These are phyloP conservation scores for Phyllostachys edulis DNA, from an alignment of 176 grass and related monocot species.

Conservation along the genomic window DNA sequence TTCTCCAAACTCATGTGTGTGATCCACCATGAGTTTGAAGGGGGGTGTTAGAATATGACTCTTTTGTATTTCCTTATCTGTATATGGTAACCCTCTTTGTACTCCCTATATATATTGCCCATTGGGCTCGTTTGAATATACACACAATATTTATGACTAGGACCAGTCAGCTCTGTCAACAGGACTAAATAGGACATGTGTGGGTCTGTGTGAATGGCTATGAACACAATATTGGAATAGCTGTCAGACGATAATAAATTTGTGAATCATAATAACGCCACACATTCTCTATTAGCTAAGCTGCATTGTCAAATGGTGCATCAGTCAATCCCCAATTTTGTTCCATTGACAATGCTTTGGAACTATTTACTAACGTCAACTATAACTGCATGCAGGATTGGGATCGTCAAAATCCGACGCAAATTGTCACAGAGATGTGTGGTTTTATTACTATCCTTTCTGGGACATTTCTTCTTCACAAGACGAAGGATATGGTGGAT, in stretches of 20 bases:
- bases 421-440: slow-evolving; percentile 96
- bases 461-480: slow-evolving; percentile 99
- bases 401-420: slow-evolving; percentile 89
- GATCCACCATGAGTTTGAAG: too few species aligned
- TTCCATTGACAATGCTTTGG: background rate
- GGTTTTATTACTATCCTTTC: slow-evolving; percentile 98
- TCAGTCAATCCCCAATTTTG: background rate
- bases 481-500: slow-evolving; percentile 91
- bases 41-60: too few species aligned
- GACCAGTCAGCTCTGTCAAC: background rate
- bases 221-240: background rate
- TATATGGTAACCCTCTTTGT: too few species aligned
- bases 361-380: background rate
- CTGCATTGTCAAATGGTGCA: slow-evolving; percentile 6
- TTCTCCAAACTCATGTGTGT: too few species aligned
- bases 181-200: background rate
- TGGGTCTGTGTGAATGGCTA: background rate
- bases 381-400: slow-evolving; percentile 68
- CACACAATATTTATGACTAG: too few species aligned
- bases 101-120: too few species aligned
- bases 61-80: too few species aligned
- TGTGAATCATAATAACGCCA: background rate
- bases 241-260: background rate
- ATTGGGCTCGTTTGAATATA: too few species aligned
- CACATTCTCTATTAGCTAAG: background rate